Conservation (phyloP, 1,284 basidiomycete genomes). For the Leccinum pachyderme region DNA sequence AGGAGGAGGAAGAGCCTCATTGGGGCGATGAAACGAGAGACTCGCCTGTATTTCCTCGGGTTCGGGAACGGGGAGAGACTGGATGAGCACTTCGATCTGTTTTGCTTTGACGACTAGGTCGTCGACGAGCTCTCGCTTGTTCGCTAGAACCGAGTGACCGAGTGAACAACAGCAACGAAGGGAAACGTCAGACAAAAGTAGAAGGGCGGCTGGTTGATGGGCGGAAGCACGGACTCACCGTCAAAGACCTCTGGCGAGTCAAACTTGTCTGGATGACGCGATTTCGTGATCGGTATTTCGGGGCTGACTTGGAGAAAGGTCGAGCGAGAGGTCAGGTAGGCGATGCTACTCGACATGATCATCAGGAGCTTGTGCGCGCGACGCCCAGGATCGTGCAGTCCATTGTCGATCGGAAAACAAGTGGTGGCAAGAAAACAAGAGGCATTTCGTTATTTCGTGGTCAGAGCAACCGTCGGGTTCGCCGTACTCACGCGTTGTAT, state of each 20-base stretch:
- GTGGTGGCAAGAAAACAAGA: neutral
- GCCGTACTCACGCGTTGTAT: slow-evolving; percentile 64
- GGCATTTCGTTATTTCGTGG: neutral
- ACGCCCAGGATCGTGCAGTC: neutral
- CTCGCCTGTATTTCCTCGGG: slow-evolving; percentile 68
- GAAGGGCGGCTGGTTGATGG: neutral
- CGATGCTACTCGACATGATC: slow-evolving; percentile 77
- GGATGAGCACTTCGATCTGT: slow-evolving; percentile 78
- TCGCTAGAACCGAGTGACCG: slow-evolving; percentile 44
- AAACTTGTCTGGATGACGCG: slow-evolving; percentile 65
- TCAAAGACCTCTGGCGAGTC: slow-evolving; percentile 66
- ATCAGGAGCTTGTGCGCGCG: slow-evolving; percentile 63
- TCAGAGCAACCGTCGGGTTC: neutral
- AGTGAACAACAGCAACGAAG: neutral
- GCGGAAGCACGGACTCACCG: slow-evolving; percentile 36
- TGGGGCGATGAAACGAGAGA: neutral
- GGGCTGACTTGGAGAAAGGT: slow-evolving; percentile 72
- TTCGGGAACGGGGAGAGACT: slow-evolving; percentile 71
- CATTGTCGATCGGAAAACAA: neutral
- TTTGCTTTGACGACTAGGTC: slow-evolving; percentile 82
- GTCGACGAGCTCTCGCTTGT: slow-evolving; percentile 74
- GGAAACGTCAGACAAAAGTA: neutral
- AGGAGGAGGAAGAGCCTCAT: neutral
- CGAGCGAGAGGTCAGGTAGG: slow-evolving; percentile 70
- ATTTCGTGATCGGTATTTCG: slow-evolving; percentile 74